Percentiles rank a stretch among this genome's conserved stretches.
Evolutionary conservation across 208 protist species (phyloP).

Genomic region (Wallacemonas sp.): DNA sequence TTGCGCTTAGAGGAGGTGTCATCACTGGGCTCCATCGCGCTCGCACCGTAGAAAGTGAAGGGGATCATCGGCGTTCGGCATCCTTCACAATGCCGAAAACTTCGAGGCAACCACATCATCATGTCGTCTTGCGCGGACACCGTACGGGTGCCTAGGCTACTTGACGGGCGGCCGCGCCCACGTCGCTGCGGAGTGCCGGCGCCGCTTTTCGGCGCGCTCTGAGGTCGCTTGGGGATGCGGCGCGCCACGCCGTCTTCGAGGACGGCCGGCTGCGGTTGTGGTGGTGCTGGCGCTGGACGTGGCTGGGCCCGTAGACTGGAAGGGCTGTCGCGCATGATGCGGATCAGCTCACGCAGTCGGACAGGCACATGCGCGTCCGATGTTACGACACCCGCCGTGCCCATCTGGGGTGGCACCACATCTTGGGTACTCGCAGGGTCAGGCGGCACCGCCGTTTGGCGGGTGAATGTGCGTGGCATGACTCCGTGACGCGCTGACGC

Average conservation of each 20-base stretch:
- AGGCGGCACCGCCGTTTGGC: background rate
- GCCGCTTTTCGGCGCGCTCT: background rate
- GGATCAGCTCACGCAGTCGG: background rate
- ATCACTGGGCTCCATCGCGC: no score
- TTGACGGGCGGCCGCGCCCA: background rate
- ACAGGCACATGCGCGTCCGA: constrained; percentile 7
- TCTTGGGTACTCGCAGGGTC: background rate
- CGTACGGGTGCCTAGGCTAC: background rate
- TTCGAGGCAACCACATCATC: constrained; percentile 6
- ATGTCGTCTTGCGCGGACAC: background rate
- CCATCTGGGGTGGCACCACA: background rate
- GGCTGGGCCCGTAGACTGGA: no score
- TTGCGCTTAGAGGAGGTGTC: no score
- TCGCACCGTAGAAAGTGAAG: constrained; percentile 1
- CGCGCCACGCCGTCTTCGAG: no score
- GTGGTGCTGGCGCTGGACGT: no score
- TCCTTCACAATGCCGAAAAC: constrained; percentile 3
- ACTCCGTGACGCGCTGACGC: no score
- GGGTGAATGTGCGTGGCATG: background rate
- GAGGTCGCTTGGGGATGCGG: background rate
- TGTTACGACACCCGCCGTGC: background rate
- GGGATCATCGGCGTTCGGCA: constrained; percentile 10
- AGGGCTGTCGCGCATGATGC: background rate
- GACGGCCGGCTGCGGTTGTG: no score
- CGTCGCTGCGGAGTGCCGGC: background rate